Evolutionary conservation across 176 grass and related monocot species (phyloP).

Genomic region (Lolium multiflorum): DNA sequence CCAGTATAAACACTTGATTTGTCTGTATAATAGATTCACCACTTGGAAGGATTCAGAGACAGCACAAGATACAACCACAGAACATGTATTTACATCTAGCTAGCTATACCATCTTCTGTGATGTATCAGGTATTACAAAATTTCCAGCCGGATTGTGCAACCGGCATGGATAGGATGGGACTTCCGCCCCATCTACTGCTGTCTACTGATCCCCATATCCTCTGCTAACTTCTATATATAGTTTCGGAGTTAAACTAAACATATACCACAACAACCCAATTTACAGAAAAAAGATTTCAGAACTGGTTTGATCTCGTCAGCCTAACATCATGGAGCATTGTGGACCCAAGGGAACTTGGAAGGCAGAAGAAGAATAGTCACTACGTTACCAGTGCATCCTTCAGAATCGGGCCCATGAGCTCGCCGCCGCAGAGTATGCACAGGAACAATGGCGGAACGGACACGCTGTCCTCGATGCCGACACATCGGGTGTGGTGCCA

Average conservation of each 20-base stretch:
- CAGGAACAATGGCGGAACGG: conserved; percentile 71
- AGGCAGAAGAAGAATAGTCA: conserved; percentile 42
- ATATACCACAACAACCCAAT: conserved; percentile 21
- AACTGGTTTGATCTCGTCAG: conserved; percentile 44
- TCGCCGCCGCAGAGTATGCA: conserved; percentile 66
- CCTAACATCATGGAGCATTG: conserved; percentile 9
- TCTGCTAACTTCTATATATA: conserved; percentile 39
- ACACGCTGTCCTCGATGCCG: conserved; percentile 59
- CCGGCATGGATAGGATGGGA: conserved; percentile 38
- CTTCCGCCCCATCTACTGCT: conserved; percentile 31
- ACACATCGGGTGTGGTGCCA: conserved; percentile 86
- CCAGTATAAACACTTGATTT: neutral
- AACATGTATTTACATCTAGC: conserved; percentile 47
- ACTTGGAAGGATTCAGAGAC: conserved; percentile 13
- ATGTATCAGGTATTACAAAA: conserved; percentile 46
- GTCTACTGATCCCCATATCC: conserved; percentile 17
- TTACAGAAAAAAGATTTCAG: conserved; percentile 32
- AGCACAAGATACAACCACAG: conserved; percentile 42
- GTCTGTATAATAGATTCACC: neutral
- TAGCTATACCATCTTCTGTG: conserved; percentile 42
- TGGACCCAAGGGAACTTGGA: neutral
- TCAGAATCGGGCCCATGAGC: conserved; percentile 52
- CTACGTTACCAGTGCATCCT: conserved; percentile 43
- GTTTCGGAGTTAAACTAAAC: conserved; percentile 20
- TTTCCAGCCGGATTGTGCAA: conserved; percentile 39